These are phyloP conservation scores for Baorangia bicolor DNA, from an alignment of 768 basidiomycete genomes.

Conservation along the genomic window DNA sequence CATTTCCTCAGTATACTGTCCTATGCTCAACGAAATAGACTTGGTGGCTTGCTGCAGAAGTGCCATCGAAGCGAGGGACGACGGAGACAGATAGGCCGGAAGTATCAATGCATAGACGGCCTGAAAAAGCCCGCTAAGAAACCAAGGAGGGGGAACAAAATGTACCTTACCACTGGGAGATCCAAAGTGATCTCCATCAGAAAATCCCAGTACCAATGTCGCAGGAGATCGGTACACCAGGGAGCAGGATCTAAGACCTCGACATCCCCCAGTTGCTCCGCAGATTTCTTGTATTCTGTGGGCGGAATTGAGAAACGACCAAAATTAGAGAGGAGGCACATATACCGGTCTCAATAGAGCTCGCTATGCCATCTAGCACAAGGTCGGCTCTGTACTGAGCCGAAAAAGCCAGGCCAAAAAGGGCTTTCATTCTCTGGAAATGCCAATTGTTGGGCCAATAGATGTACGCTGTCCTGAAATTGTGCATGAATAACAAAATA, in stretches of 20 bases:
- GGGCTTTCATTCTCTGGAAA: slow-evolving; percentile 39
- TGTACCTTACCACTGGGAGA: slow-evolving; percentile 34
- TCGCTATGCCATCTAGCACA: slow-evolving; percentile 37
- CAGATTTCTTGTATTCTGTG: slow-evolving; percentile 38
- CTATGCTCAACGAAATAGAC: slow-evolving; percentile 17
- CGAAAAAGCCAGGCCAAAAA: slow-evolving; percentile 42
- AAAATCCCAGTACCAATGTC: slow-evolving; percentile 41
- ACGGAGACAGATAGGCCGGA: slow-evolving; percentile 25
- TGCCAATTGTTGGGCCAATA: slow-evolving; percentile 38
- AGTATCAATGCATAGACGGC: slow-evolving; percentile 23
- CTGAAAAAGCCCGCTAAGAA: slow-evolving; percentile 14
- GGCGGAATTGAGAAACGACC: background rate
- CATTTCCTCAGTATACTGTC: slow-evolving; percentile 3
- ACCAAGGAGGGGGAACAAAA: background rate
- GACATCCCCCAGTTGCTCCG: slow-evolving; percentile 30
- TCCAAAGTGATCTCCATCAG: slow-evolving; percentile 29
- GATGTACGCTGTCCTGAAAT: slow-evolving; percentile 34
- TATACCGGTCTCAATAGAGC: slow-evolving; percentile 34
- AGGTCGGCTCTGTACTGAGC: slow-evolving; percentile 35
- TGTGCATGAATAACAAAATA: background rate
- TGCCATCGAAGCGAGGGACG: slow-evolving; percentile 33
- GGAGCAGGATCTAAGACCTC: slow-evolving; percentile 30
- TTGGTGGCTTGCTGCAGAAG: slow-evolving; percentile 35
- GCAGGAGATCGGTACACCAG: slow-evolving; percentile 9
- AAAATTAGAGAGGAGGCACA: background rate